phyloP scores from a whole-genome alignment of 192 early-diverging fungal genomes.

The Podila minutissima region DNA sequence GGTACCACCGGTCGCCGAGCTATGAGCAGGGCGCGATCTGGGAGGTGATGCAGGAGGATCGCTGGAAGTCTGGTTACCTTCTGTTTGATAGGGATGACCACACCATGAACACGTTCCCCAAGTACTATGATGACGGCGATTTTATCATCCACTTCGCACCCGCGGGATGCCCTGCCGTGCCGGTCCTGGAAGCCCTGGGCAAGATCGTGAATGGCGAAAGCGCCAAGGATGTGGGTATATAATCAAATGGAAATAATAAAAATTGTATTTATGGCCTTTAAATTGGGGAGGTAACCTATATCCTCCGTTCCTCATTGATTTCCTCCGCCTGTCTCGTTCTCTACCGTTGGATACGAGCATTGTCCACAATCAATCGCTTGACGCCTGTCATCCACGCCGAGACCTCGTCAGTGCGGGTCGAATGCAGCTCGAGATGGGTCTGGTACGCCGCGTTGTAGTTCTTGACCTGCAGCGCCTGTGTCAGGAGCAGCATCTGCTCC shows the following conservation, averaged over 20 bases:
- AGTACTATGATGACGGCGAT: constrained; percentile 53
- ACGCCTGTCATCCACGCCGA: constrained; percentile 52
- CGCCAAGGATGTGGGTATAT: constrained; percentile 8
- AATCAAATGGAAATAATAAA: too few relatives aligned
- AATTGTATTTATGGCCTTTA: background rate
- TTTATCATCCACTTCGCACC: constrained; percentile 71
- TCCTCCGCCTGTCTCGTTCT: too few relatives aligned
- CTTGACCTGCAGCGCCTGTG: constrained; percentile 59
- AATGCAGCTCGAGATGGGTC: constrained; percentile 45
- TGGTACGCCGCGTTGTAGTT: constrained; percentile 51
- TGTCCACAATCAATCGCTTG: constrained; percentile 47
- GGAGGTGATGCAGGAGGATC: constrained; percentile 57
- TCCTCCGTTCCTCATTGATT: too few relatives aligned
- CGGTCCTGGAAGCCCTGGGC: constrained; percentile 52
- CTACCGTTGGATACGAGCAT: constrained; percentile 33
- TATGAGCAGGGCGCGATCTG: constrained; percentile 70
- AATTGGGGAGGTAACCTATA: background rate
- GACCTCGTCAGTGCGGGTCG: constrained; percentile 46
- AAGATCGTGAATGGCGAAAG: constrained; percentile 45
- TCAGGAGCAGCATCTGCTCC: constrained; percentile 67
- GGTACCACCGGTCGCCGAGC: constrained; percentile 45
- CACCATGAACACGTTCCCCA: constrained; percentile 68
- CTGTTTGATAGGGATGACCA: constrained; percentile 61
- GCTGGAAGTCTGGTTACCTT: constrained; percentile 40
- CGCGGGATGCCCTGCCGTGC: constrained; percentile 60